These are phyloP conservation scores for Xylaria sp. DNA, from an alignment of 2,329 filamentous ascomycete species.

Conservation along the genomic window DNA sequence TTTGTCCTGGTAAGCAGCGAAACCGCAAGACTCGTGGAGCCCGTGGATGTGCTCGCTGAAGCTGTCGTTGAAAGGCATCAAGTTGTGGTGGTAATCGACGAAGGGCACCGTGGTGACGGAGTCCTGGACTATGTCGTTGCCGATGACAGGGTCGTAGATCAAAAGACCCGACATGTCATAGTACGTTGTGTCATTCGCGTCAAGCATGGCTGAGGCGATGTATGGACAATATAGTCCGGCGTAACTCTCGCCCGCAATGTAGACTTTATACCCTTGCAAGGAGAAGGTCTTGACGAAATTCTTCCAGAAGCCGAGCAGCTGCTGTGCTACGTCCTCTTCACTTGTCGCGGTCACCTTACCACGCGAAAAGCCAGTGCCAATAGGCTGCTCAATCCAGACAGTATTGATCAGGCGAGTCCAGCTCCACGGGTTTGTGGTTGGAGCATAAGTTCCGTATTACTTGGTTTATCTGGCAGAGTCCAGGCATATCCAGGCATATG, in stretches of 20 bases:
- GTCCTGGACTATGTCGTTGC: slow-evolving; percentile 50
- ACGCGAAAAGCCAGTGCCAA: slow-evolving; percentile 71
- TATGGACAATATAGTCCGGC: slow-evolving; percentile 62
- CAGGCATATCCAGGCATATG: too few relatives aligned
- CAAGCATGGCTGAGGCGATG: slow-evolving; percentile 59
- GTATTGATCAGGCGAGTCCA: slow-evolving; percentile 80
- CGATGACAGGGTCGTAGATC: slow-evolving; percentile 71
- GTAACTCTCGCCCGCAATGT: slow-evolving; percentile 61
- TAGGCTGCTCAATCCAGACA: slow-evolving; percentile 74
- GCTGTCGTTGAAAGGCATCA: slow-evolving; percentile 64
- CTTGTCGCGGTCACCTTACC: slow-evolving; percentile 68
- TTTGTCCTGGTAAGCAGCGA: slow-evolving; percentile 58
- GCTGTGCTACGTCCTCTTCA: slow-evolving; percentile 70
- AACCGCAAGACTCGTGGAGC: slow-evolving; percentile 60
- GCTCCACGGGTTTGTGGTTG: slow-evolving; percentile 70
- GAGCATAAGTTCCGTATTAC: slow-evolving; percentile 70
- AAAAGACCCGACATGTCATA: slow-evolving; percentile 60
- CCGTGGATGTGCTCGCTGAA: slow-evolving; percentile 59
- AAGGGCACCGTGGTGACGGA: slow-evolving; percentile 58
- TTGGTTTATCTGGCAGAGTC: too few relatives aligned
- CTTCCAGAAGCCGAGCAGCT: slow-evolving; percentile 77
- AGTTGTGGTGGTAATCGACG: slow-evolving; percentile 58
- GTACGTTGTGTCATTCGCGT: slow-evolving; percentile 52
- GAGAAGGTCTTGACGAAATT: slow-evolving; percentile 61
- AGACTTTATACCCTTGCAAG: slow-evolving; percentile 58